Percentiles rank a stretch among this genome's conserved stretches.
These are phyloP conservation scores for Gloeostereum incarnatum DNA, from an alignment of 768 basidiomycete genomes.

Conservation along the genomic window DNA sequence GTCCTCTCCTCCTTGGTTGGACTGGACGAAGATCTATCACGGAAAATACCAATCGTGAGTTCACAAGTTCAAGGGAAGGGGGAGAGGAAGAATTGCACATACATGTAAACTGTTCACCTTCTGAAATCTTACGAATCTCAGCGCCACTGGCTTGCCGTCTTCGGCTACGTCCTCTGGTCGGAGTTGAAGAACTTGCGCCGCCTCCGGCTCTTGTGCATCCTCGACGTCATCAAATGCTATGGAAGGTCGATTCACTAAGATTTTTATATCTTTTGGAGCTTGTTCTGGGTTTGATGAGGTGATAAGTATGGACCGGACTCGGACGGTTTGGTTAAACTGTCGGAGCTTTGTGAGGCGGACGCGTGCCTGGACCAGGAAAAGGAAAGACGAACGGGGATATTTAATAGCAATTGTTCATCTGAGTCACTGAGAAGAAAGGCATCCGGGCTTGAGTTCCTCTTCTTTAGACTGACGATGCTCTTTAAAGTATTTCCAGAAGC, in stretches of 20 bases:
- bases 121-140: constrained; percentile 67
- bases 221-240: constrained; percentile 64
- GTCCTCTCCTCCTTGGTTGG: constrained; percentile 56
- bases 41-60: not conserved
- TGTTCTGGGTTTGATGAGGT: constrained; percentile 25
- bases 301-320: constrained; percentile 50
- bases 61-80: not conserved
- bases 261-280: constrained; percentile 53
- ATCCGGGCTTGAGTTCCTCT: constrained; percentile 27
- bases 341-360: not conserved
- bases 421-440: constrained; percentile 56
- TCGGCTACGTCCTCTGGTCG: constrained; percentile 33
- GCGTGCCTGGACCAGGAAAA: not conserved
- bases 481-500: constrained; percentile 37
- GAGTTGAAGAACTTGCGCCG: constrained; percentile 50
- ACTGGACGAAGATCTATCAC: constrained; percentile 55
- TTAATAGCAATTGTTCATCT: constrained; percentile 66
- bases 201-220: constrained; percentile 34
- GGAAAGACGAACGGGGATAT: constrained; percentile 44
- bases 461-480: constrained; percentile 34
- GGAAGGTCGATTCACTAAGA: constrained; percentile 49
- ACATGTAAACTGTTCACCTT: constrained; percentile 59
- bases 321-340: constrained; percentile 65
- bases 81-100: constrained; percentile 13
- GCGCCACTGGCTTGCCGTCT: constrained; percentile 35